Percentiles rank a stretch among this genome's conserved stretches.
These are phyloP conservation scores for Bimuria novae-zelandiae DNA, from an alignment of 2,329 filamentous ascomycete genomes.

Conservation along the genomic window DNA sequence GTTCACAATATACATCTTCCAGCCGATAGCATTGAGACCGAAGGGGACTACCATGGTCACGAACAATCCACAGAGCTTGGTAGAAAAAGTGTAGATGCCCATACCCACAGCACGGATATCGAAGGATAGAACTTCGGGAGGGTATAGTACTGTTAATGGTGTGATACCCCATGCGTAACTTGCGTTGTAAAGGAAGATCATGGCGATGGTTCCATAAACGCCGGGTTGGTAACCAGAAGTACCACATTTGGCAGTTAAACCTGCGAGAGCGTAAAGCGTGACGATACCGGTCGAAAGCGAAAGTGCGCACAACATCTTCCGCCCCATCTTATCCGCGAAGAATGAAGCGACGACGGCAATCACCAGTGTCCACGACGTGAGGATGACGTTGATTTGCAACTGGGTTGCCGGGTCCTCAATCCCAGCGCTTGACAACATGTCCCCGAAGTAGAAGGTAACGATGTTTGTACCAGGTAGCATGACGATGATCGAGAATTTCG, in stretches of 20 bases:
- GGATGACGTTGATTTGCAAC: slow-evolving; percentile 45
- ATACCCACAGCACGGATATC: slow-evolving; percentile 29
- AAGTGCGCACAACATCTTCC: slow-evolving; percentile 23
- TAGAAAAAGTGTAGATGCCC: slow-evolving; percentile 23
- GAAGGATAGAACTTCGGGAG: slow-evolving; percentile 42
- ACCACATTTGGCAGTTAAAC: slow-evolving; percentile 35
- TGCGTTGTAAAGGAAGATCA: slow-evolving; percentile 26
- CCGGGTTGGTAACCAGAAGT: slow-evolving; percentile 45
- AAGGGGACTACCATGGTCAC: slow-evolving; percentile 44
- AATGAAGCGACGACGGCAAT: slow-evolving; percentile 43
- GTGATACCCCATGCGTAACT: slow-evolving; percentile 45
- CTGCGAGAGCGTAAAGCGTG: slow-evolving; percentile 26
- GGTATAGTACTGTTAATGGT: slow-evolving; percentile 37
- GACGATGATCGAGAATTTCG: slow-evolving; percentile 22
- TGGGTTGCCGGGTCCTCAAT: slow-evolving; percentile 42
- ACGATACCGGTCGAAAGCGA: slow-evolving; percentile 15
- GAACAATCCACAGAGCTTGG: slow-evolving; percentile 27
- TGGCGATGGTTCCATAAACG: slow-evolving; percentile 41
- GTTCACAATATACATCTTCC: slow-evolving; percentile 32
- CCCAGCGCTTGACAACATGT: slow-evolving; percentile 46
- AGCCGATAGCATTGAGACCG: slow-evolving; percentile 26
- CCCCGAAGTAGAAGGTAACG: slow-evolving; percentile 45
- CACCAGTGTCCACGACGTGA: slow-evolving; percentile 49
- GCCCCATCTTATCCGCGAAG: slow-evolving; percentile 41
- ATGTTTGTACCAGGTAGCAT: slow-evolving; percentile 36